phyloP scores from a whole-genome alignment of 2,329 filamentous ascomycete genomes.

The Beauveria sp. region DNA sequence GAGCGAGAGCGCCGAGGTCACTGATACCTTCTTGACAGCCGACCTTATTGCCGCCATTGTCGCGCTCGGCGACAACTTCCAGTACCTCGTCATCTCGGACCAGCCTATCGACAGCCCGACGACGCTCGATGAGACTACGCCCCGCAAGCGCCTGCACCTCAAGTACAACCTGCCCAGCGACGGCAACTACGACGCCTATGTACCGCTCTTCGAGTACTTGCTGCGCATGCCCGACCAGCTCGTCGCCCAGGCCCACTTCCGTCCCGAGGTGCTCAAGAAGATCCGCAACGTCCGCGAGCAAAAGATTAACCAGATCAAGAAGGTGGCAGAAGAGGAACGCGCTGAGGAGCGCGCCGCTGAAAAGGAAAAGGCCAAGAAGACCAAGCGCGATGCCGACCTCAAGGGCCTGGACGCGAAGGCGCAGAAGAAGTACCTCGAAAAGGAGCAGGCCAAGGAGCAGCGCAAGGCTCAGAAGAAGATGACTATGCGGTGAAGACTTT shows the following conservation, averaged over 20 bases:
- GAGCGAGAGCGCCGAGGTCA: conserved; percentile 95
- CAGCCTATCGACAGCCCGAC: conserved; percentile 80
- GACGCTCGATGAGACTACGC: conserved; percentile 73
- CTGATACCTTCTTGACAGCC: conserved; percentile 76
- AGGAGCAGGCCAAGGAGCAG: conserved; percentile 67
- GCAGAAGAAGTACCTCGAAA: conserved; percentile 78
- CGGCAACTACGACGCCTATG: conserved; percentile 56
- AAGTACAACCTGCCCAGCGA: conserved; percentile 61
- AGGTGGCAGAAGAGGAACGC: conserved; percentile 70
- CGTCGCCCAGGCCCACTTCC: conserved; percentile 71
- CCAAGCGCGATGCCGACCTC: conserved; percentile 79
- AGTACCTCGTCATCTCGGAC: conserved; percentile 84
- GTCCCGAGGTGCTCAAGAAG: conserved; percentile 81
- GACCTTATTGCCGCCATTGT: conserved; percentile 76
- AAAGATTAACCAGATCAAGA: conserved; percentile 70
- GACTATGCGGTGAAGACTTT: conserved; percentile 33
- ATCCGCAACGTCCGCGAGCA: conserved; percentile 73
- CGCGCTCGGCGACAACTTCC: conserved; percentile 67
- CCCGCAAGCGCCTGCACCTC: conserved; percentile 81
- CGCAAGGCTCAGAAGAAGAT: conserved; percentile 48
- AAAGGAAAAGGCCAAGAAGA: conserved; percentile 72
- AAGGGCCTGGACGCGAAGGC: conserved; percentile 71
- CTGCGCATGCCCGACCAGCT: conserved; percentile 78
- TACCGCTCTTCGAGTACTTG: conserved; percentile 74
- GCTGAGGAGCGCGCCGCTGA: conserved; percentile 67